Conservation (phyloP, 148 eudicot genomes). For the Drosera capensis region DNA sequence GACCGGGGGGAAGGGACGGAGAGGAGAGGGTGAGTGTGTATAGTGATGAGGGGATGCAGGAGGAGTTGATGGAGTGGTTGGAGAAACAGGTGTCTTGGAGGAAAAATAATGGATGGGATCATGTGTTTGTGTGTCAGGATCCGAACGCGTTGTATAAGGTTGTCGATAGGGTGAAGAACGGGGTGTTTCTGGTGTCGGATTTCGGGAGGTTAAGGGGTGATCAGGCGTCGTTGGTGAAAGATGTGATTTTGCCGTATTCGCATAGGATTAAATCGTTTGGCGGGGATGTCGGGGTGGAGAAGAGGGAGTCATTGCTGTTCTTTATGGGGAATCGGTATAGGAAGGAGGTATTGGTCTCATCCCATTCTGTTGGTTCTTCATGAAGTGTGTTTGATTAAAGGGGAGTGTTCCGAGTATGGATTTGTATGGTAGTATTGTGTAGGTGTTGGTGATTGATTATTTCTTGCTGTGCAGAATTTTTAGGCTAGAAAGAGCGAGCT, state of each 20-base stretch:
- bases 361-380: neutral
- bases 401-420: too few species aligned
- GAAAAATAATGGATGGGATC: constrained; percentile 95
- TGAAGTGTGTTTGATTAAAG: too few species aligned
- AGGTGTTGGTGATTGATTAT: too few species aligned
- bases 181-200: constrained; percentile 75
- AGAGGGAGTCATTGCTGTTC: constrained; percentile 64
- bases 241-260: constrained; percentile 82
- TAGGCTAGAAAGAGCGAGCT: too few species aligned
- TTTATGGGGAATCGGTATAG: constrained; percentile 93
- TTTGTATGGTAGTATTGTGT: too few species aligned
- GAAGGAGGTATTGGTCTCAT: constrained; percentile 50
- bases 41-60: constrained; percentile 83
- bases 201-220: constrained; percentile 67
- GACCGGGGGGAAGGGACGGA: constrained; percentile 10
- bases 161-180: constrained; percentile 65
- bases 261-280: constrained; percentile 59
- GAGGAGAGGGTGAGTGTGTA: constrained; percentile 10
- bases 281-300: constrained; percentile 60
- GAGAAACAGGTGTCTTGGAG: constrained; percentile 68
- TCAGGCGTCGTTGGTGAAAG: constrained; percentile 82
- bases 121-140: constrained; percentile 86
- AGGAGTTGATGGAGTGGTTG: constrained; percentile 67
- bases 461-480: too few species aligned
- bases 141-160: constrained; percentile 85